Conservation (phyloP, 129 eudicot genomes). For the Rutidosis leptorrhynchoides region DNA sequence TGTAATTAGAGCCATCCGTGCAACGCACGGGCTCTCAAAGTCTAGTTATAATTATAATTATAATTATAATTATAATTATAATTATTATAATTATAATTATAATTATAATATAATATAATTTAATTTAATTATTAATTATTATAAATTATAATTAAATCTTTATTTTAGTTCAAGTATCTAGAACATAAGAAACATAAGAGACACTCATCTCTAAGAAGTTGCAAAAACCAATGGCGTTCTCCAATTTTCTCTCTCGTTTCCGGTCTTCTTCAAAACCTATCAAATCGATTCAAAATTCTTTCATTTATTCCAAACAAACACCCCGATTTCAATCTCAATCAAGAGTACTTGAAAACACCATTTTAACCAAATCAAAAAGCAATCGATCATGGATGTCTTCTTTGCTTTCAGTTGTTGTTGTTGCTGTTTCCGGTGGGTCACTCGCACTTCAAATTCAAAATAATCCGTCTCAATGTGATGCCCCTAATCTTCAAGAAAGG, state of each 20-base stretch:
- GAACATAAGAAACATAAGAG: background rate
- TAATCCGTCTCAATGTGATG: conserved; percentile 50
- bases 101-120: no score
- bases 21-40: no score
- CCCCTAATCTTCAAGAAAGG: conserved; percentile 36
- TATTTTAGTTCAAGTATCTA: no score
- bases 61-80: no score
- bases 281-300: conserved; percentile 26
- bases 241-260: conserved; percentile 12
- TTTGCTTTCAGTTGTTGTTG: conserved; percentile 46
- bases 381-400: conserved; percentile 39
- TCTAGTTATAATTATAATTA: no score
- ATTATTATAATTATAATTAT: no score
- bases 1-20: no score
- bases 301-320: conserved; percentile 11
- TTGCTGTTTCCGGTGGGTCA: conserved; percentile 54
- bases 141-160: no score
- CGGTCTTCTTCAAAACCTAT: conserved; percentile 28
- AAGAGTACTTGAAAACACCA: conserved; percentile 11
- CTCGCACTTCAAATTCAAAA: conserved; percentile 34
- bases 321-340: conserved; percentile 26
- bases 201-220: conserved; percentile 7
- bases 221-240: background rate
- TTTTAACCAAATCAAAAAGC: conserved; percentile 21
- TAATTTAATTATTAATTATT: no score